Evolutionary conservation across 2,329 filamentous ascomycete species (phyloP).

Genomic region (Clonostachys rosea): DNA sequence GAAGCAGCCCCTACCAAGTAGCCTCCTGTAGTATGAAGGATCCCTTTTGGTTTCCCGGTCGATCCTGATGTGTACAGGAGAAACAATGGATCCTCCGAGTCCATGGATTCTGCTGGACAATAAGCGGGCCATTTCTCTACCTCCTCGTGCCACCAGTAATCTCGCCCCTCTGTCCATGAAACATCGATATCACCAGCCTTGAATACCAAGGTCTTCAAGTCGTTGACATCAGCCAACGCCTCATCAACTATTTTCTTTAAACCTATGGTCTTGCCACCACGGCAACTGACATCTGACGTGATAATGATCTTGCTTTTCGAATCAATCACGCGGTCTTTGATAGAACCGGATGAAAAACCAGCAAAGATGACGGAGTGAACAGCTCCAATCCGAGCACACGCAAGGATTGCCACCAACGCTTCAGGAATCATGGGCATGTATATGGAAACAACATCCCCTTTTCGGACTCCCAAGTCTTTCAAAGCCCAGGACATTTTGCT

Average conservation of each 20-base stretch:
- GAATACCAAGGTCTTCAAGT: constrained; percentile 80
- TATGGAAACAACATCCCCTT: constrained; percentile 94
- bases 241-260: constrained; percentile 99
- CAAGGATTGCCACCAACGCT: constrained; percentile 85
- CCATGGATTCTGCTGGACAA: constrained; percentile 83
- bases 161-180: constrained; percentile 82
- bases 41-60: constrained; percentile 97
- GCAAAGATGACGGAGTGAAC: constrained; percentile 98
- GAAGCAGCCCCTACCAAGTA: constrained; percentile 91
- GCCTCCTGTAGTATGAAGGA: constrained; percentile 94
- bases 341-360: constrained; percentile 93
- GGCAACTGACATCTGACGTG: constrained; percentile 95
- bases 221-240: constrained; percentile 91
- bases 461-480: constrained; percentile 92
- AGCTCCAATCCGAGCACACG: constrained; percentile 87
- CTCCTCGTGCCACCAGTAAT: constrained; percentile 99
- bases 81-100: constrained; percentile 94
- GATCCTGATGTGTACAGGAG: constrained; percentile 97
- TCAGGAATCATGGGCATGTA: constrained; percentile 99
- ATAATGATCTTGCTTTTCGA: constrained; percentile 90
- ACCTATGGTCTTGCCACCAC: constrained; percentile 92
- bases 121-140: constrained; percentile 94
- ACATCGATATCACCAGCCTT: constrained; percentile 92
- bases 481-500: constrained; percentile 82
- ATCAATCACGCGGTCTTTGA: constrained; percentile 91